Evolutionary conservation across 2,329 filamentous ascomycete species (phyloP).

Genomic region (Xylaria sp.): DNA sequence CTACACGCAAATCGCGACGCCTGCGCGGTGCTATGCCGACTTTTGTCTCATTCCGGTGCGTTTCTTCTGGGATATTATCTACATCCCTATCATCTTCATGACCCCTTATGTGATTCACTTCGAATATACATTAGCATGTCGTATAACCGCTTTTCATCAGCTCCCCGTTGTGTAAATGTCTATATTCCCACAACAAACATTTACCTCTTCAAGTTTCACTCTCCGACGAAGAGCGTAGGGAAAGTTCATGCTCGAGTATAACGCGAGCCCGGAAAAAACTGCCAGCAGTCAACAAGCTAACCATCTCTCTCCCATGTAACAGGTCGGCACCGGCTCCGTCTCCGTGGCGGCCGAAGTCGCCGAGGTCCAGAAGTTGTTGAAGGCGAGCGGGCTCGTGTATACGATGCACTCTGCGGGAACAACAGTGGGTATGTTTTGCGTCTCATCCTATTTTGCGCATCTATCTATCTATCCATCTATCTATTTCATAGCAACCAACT

Average conservation of each 20-base stretch:
- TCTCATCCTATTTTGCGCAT: neutral
- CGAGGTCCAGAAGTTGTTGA: constrained; percentile 85
- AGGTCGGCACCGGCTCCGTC: constrained; percentile 82
- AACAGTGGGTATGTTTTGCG: constrained; percentile 79
- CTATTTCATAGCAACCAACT: neutral
- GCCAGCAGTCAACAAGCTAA: neutral
- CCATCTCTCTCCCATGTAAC: neutral
- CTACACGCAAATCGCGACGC: constrained; percentile 68
- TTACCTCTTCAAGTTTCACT: neutral
- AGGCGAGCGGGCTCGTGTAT: constrained; percentile 81
- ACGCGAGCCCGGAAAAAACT: neutral
- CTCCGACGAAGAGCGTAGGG: neutral
- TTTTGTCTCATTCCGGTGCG: constrained; percentile 88
- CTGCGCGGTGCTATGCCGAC: constrained; percentile 82
- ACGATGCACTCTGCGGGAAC: constrained; percentile 95
- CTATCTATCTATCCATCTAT: neutral
- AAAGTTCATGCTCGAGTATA: neutral
- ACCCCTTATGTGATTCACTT: neutral
- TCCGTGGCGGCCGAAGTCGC: constrained; percentile 88
- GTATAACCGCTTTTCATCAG: neutral
- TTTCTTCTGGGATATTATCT: constrained; percentile 32
- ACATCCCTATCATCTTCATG: neutral
- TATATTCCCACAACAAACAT: neutral
- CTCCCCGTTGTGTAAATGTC: neutral
- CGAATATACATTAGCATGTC: neutral